phyloP scores from a whole-genome alignment of 2,329 filamentous ascomycete genomes.

The Clathrospora elynae region DNA sequence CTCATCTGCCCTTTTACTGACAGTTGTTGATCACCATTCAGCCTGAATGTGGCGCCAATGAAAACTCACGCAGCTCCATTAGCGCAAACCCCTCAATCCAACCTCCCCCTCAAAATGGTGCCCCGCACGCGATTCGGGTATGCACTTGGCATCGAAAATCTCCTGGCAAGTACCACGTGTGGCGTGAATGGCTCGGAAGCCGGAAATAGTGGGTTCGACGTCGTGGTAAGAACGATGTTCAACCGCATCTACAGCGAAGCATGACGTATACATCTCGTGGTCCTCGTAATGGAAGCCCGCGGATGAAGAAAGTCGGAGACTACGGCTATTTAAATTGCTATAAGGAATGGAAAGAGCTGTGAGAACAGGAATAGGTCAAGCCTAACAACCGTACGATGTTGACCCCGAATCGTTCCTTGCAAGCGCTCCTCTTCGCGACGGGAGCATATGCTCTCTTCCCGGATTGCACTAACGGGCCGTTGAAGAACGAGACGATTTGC shows the following conservation, averaged over 20 bases:
- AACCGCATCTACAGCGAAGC: slow-evolving; percentile 7
- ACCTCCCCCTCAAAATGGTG: slow-evolving; percentile 13
- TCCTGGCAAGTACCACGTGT: slow-evolving; percentile 14
- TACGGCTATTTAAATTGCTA: slow-evolving; percentile 27
- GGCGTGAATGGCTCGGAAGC: slow-evolving; percentile 13
- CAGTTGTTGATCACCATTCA: slow-evolving; percentile 17
- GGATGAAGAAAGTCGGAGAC: slow-evolving; percentile 2
- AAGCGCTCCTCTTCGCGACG: slow-evolving; percentile 14
- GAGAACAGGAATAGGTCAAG: not conserved
- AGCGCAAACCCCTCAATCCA: slow-evolving; percentile 24
- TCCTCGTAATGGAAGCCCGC: slow-evolving; percentile 7
- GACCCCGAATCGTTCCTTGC: slow-evolving; percentile 13
- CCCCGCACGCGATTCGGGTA: slow-evolving; percentile 22
- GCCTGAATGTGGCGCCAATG: slow-evolving; percentile 30
- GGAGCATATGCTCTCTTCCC: slow-evolving; percentile 50
- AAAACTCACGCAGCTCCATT: not conserved
- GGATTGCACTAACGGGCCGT: slow-evolving; percentile 58
- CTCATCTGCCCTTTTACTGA: not conserved
- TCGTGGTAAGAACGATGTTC: slow-evolving; percentile 4
- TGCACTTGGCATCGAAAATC: slow-evolving; percentile 7
- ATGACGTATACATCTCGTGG: slow-evolving; percentile 22
- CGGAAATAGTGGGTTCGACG: slow-evolving; percentile 7
- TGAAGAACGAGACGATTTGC: slow-evolving; percentile 59
- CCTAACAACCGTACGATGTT: slow-evolving; percentile 15
- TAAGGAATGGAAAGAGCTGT: slow-evolving; percentile 12